These are phyloP conservation scores for Pulveroboletus sp. DNA, from an alignment of 768 basidiomycete species.

Conservation along the genomic window DNA sequence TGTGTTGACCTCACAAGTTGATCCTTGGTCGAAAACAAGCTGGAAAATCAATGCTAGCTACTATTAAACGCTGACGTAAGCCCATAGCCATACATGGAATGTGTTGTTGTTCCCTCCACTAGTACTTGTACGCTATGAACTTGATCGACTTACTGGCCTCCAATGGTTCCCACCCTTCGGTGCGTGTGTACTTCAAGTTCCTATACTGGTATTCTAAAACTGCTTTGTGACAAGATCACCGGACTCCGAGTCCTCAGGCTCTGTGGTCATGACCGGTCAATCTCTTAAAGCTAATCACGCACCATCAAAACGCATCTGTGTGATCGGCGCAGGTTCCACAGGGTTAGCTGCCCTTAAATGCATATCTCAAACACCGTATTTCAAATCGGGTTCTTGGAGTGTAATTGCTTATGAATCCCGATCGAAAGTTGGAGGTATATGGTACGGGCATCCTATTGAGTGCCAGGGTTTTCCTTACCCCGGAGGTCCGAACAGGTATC, in stretches of 20 bases:
- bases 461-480: neutral
- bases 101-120: neutral
- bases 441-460: constrained; percentile 47
- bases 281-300: neutral
- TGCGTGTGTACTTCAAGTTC: too few relatives aligned
- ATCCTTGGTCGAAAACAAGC: constrained; percentile 74
- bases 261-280: constrained; percentile 4
- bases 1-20: constrained; percentile 74
- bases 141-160: too few relatives aligned
- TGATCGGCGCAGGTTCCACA: constrained; percentile 75
- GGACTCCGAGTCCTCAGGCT: too few relatives aligned
- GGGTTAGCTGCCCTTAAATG: constrained; percentile 71
- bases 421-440: constrained; percentile 69
- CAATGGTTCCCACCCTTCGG: too few relatives aligned
- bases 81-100: neutral
- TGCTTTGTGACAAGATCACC: neutral
- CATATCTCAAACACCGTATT: constrained; percentile 56
- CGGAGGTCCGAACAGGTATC: constrained; percentile 42
- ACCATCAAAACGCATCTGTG: constrained; percentile 48
- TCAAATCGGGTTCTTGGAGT: constrained; percentile 60
- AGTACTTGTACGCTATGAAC: too few relatives aligned
- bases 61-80: constrained; percentile 16
- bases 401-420: constrained; percentile 62
- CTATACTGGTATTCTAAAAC: too few relatives aligned
- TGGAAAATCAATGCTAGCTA: neutral